A percentile compares a stretch with the other conserved stretches of the same genome.
Conservation (phyloP, 2,329 filamentous ascomycete species). For the Coniochaeta ligniaria region DNA sequence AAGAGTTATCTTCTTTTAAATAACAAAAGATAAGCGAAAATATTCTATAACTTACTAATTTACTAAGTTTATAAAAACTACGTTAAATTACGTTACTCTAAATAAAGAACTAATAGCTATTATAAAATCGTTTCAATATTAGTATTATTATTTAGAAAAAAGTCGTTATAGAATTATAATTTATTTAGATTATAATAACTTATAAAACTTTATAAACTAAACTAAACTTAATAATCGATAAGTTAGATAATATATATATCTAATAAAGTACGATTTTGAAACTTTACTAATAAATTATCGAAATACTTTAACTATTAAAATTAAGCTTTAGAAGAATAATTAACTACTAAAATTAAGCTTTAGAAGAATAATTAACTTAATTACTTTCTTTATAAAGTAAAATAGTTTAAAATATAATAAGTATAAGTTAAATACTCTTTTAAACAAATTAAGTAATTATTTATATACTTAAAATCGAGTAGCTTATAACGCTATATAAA, state of each 20-base stretch:
- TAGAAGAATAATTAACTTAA: not conserved
- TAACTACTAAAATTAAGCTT: not conserved
- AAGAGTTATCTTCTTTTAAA: too few relatives aligned
- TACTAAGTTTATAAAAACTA: not conserved
- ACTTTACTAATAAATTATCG: not conserved
- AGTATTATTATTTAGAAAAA: not conserved
- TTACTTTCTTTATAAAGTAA: not conserved
- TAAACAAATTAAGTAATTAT: too few relatives aligned
- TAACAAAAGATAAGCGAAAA: too few relatives aligned
- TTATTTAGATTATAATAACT: not conserved
- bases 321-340: not conserved
- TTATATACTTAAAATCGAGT: too few relatives aligned
- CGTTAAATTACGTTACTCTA: not conserved
- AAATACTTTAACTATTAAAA: not conserved
- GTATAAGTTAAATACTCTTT: too few relatives aligned
- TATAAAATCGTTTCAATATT: not conserved
- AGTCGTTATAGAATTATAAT: not conserved
- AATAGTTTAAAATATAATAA: too few relatives aligned
- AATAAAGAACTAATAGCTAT: not conserved
- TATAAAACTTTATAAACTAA: not conserved
- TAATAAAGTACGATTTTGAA: not conserved
- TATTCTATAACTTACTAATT: too few relatives aligned
- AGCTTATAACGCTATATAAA: too few relatives aligned
- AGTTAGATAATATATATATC: not conserved
- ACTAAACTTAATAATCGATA: not conserved